Percentiles rank a stretch among this genome's conserved stretches.
phyloP scores from a whole-genome alignment of 345 rosid genomes.

The Aquilaria malaccensis region DNA sequence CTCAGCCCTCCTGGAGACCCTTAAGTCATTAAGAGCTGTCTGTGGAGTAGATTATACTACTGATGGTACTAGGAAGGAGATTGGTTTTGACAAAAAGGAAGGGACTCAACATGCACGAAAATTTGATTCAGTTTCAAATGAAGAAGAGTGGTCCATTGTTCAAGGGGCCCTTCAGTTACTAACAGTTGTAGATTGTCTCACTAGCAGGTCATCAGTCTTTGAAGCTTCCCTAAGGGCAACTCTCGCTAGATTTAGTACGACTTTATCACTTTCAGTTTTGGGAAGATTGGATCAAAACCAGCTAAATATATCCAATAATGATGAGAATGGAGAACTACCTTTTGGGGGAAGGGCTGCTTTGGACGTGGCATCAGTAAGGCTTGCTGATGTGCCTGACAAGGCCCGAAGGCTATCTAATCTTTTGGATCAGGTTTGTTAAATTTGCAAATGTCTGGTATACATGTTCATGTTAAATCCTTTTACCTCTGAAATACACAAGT shows the following conservation, averaged over 20 bases:
- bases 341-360: conserved; percentile 77
- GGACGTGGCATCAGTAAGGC: conserved; percentile 84
- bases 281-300: conserved; percentile 74
- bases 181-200: conserved; percentile 91
- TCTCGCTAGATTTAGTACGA: conserved; percentile 85
- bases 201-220: conserved; percentile 89
- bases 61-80: conserved; percentile 53
- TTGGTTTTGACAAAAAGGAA: conserved; percentile 56
- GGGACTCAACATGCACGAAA: conserved; percentile 54
- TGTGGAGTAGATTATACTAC: conserved; percentile 71
- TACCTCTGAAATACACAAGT: too few species aligned
- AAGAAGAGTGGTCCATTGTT: conserved; percentile 98
- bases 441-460: not conserved
- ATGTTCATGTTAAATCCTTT: too few species aligned
- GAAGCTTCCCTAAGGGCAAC: conserved; percentile 95
- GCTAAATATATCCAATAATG: conserved; percentile 37
- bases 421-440: conserved; percentile 66
- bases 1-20: conserved; percentile 84
- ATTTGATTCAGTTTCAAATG: conserved; percentile 64
- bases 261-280: conserved; percentile 61
- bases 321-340: conserved; percentile 41
- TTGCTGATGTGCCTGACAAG: conserved; percentile 80
- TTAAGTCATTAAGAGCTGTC: conserved; percentile 85
- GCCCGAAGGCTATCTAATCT: conserved; percentile 78
- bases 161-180: conserved; percentile 95